Evolutionary conservation across 139 green algal genomes (phyloP).

Genomic region (Chlamydomonas asymmetrica): DNA sequence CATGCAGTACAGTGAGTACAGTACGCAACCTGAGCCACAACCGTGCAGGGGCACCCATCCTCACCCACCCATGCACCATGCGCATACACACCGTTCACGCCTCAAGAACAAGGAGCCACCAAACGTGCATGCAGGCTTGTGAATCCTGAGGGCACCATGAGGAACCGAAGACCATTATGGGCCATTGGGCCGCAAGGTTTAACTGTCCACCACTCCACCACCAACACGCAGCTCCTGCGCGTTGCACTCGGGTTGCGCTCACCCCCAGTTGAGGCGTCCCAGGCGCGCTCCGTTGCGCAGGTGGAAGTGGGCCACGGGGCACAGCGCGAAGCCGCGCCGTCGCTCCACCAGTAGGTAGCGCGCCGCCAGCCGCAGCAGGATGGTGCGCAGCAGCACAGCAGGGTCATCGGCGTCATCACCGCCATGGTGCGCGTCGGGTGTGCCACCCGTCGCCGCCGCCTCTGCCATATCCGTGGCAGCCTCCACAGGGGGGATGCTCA

Average conservation of each 20-base stretch:
- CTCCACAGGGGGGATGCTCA: too few relatives aligned
- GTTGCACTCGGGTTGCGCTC: background rate
- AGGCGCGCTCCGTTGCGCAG: conserved; percentile 79
- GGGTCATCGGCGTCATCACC: too few relatives aligned
- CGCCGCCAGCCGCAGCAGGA: conserved; percentile 62
- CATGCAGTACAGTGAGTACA: background rate
- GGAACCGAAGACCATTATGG: too few relatives aligned
- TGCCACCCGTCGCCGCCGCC: too few relatives aligned
- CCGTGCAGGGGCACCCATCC: background rate
- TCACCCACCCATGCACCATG: too few relatives aligned
- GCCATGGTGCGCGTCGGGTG: too few relatives aligned
- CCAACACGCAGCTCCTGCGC: background rate
- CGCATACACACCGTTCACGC: background rate
- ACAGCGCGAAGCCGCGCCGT: conserved; percentile 61
- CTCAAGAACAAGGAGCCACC: background rate
- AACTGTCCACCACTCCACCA: too few relatives aligned
- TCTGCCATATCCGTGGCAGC: too few relatives aligned
- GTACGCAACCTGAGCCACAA: background rate
- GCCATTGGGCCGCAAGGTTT: too few relatives aligned
- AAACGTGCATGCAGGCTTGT: too few relatives aligned
- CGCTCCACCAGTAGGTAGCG: conserved; percentile 69
- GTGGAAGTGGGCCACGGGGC: conserved; percentile 86
- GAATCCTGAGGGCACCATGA: too few relatives aligned
- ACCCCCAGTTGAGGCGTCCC: conserved; percentile 64
- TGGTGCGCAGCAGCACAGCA: conserved; percentile 15